Conservation (phyloP, 2,329 filamentous ascomycete genomes). For the Colletotrichum costaricense region DNA sequence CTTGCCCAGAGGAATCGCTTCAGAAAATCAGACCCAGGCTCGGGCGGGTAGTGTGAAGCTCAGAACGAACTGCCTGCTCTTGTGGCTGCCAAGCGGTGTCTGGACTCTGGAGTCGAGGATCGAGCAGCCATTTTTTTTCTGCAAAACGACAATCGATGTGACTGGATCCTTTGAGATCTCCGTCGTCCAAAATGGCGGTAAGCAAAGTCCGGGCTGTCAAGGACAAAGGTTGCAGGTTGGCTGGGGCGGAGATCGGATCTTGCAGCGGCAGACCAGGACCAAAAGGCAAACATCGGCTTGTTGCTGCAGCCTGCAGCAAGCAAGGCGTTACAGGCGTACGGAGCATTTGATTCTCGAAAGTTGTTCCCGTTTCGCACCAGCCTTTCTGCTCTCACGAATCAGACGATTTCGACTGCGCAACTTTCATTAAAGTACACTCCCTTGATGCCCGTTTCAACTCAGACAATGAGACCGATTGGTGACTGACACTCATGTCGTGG, state of each 20-base stretch:
- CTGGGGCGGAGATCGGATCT: slow-evolving; percentile 31
- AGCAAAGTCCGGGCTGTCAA: slow-evolving; percentile 21
- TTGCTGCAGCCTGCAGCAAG: slow-evolving; percentile 1
- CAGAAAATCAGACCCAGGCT: not conserved
- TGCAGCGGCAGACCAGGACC: slow-evolving; percentile 12
- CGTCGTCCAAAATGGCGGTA: slow-evolving; percentile 28
- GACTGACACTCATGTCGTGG: not conserved
- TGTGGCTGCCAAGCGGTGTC: slow-evolving; percentile 8
- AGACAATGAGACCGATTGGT: not conserved
- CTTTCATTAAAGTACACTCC: not conserved
- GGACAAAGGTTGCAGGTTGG: slow-evolving; percentile 16
- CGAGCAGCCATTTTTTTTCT: slow-evolving; percentile 6
- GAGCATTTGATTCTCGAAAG: too few species aligned
- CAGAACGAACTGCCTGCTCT: not conserved
- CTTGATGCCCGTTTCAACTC: not conserved
- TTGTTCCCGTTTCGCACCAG: not conserved
- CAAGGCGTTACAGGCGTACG: not conserved
- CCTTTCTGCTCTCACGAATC: not conserved
- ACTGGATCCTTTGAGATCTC: slow-evolving; percentile 11
- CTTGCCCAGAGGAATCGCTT: not conserved
- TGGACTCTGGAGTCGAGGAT: not conserved
- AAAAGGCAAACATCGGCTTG: slow-evolving; percentile 10
- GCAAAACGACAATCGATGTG: slow-evolving; percentile 4
- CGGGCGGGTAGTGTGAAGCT: not conserved
- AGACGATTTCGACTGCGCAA: not conserved